phyloP scores from a whole-genome alignment of 257 asterid genomes.

The Plantago major region DNA sequence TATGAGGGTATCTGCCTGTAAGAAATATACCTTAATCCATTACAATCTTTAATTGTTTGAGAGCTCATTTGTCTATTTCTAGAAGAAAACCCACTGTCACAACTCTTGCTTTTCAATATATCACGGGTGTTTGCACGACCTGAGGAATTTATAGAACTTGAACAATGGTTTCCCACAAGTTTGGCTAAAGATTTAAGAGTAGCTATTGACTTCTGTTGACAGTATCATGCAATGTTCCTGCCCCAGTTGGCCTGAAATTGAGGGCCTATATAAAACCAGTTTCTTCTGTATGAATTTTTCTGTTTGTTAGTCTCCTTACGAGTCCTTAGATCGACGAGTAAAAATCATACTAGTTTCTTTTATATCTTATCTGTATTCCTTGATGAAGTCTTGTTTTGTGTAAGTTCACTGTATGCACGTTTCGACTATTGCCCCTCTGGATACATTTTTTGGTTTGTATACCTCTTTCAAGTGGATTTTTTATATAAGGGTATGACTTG shows the following conservation, averaged over 20 bases:
- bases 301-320: constrained; percentile 11
- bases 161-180: constrained; percentile 4
- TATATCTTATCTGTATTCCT: background rate
- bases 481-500: constrained; percentile 19
- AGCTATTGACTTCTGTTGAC: background rate
- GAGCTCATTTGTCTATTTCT: background rate
- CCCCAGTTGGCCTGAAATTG: no score
- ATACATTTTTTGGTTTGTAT: no score
- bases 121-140: background rate
- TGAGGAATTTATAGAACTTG: background rate
- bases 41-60: background rate
- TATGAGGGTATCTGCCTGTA: constrained; percentile 17
- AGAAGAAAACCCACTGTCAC: background rate
- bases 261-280: no score
- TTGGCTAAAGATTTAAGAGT: background rate
- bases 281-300: background rate
- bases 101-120: background rate
- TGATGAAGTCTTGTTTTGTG: background rate
- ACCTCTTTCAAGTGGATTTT: background rate
- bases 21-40: background rate
- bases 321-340: constrained; percentile 9
- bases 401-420: no score
- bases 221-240: no score
- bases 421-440: no score
- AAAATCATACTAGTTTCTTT: constrained; percentile 9